Base-by-base conservation (phyloP, 306 rosid genomes). In the Begonia peltatifolia region DNA sequence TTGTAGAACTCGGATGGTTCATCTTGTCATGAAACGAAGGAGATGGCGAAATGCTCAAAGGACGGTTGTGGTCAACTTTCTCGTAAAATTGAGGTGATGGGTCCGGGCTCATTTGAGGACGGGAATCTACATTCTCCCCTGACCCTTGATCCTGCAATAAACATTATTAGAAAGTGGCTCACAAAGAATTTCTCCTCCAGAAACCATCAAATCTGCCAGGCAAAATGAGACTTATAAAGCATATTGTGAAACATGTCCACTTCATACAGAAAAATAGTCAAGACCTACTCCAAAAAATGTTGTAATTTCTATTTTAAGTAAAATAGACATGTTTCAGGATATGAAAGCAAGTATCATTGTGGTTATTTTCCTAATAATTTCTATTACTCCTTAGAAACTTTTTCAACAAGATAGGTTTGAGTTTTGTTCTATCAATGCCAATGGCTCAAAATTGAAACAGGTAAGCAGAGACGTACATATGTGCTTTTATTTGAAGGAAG, bases 121-220 rank as follows among this genome's bases (percentile, higher is more conserved):
- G 63, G 30, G 54, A 42, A 51, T 55, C 60, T 53, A 72, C 50
- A 52, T 79, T 48, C 60, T 81, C 96, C 1, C 70, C 70, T 53
- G 76, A 71, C 23, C 74, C 83, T 56, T 52, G 54, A 63, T 83
- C 94, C 99, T 92, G 74, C 76, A 70, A 61, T 52, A 75, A 50
- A 53, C 53, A 36, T n/a, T 58, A 72, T 70, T 43, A 53, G 14
- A 13, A 15, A 2, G 14, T 20, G 18, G 18, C 18, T 17, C 18
- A 17, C 18, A 1, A 17, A 17, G 18, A 17, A 17, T 17, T 17
- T 17, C 18, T 17, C 18, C 18, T 17, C 18, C 18, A 23, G 1
- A 12, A 41, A 48, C 13, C 50, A 41, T 20, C 36, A 20, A 20
- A 20, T 30, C 6, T 30, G 6, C 38, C 38, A 30, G 38, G 38